Evolutionary conservation across 73 alveolate species (phyloP), one percentile per base, ranked within the genome.

Genomic region (Symbiodinium natans): DNA sequence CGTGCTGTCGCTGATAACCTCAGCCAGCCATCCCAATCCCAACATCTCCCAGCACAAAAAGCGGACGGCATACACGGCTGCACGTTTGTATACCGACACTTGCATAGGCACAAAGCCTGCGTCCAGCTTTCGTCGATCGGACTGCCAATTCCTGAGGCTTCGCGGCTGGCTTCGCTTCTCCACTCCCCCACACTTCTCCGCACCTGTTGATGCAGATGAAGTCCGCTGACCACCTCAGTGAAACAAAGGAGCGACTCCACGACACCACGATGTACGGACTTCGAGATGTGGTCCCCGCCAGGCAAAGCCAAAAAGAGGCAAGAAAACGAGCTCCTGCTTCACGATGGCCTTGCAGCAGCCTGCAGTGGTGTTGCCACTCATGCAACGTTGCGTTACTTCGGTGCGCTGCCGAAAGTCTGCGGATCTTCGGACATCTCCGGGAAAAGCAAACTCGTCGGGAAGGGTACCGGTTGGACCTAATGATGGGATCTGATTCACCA

Each of bases 281-380:
- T 63, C 77, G 15, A 63, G 2, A 56, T 63, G 29, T 11, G 77
- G 13, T 6, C 10, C 77, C 77, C 63, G 75, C 94, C 94, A 87
- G 94, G 94, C 71, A 17, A 87, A 87, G 85, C 94, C 94, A 31
- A 87, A 87, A 25, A 87, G 59, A n/a, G 94, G 94, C 43, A 87
- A 73, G 52, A 87, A 87, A 59, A 87, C 41, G 82, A 87, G 94
- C 71, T 87, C 94, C 42, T 82, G 94, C 85, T 87, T 87, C 43
- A 59, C 94, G 85, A 87, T 87, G 73, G 94, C 94, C 75, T 87
- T 87, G 84, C 85, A 59, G 73, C 94, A 87, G 31, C 94, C 94
- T 87, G 71, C 52, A 11, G 36, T 21, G 68, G n/a, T n/a, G n/a
- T n/a, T n/a, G n/a, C n/a, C n/a, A n/a, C n/a, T n/a, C n/a, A n/a